Percentiles rank a stretch among this genome's conserved stretches.
phyloP scores from a whole-genome alignment of 257 asterid species.

The Ehretia macrophylla region DNA sequence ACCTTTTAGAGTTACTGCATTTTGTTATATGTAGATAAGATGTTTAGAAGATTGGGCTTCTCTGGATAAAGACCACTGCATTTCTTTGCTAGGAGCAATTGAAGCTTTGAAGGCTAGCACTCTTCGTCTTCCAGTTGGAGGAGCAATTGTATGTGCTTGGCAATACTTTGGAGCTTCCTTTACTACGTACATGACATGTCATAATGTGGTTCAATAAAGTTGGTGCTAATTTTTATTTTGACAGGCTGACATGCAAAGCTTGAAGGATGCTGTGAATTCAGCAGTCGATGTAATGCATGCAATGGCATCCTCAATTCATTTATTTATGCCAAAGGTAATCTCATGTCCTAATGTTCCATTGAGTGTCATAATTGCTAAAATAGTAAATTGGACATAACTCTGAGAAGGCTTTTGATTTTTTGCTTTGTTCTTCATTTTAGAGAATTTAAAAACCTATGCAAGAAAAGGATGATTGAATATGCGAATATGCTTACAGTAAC shows the following conservation, averaged over 20 bases:
- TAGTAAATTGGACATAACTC: background rate
- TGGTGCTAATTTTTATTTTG: constrained; percentile 9
- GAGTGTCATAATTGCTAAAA: too few species aligned
- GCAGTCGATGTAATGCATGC: constrained; percentile 76
- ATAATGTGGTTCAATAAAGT: constrained; percentile 9
- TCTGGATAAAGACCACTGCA: constrained; percentile 63
- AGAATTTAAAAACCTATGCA: too few species aligned
- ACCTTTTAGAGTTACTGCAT: too few species aligned
- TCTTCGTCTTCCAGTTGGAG: constrained; percentile 87
- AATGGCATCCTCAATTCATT: constrained; percentile 49
- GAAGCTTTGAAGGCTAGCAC: constrained; percentile 94
- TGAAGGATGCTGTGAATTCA: constrained; percentile 79
- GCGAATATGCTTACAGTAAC: too few species aligned
- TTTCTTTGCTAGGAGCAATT: constrained; percentile 72
- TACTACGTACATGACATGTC: background rate
- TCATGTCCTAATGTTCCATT: constrained; percentile 6
- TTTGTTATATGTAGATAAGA: constrained; percentile 32
- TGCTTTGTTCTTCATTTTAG: background rate
- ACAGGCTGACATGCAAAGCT: constrained; percentile 66
- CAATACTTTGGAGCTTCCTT: background rate
- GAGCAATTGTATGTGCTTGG: constrained; percentile 58
- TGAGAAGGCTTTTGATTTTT: background rate
- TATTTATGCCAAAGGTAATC: constrained; percentile 60
- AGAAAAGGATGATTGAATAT: too few species aligned
- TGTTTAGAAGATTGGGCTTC: constrained; percentile 70